Evolutionary conservation across 2,329 filamentous ascomycete genomes (phyloP).

Genomic region (Pseudogymnoascus sp.): DNA sequence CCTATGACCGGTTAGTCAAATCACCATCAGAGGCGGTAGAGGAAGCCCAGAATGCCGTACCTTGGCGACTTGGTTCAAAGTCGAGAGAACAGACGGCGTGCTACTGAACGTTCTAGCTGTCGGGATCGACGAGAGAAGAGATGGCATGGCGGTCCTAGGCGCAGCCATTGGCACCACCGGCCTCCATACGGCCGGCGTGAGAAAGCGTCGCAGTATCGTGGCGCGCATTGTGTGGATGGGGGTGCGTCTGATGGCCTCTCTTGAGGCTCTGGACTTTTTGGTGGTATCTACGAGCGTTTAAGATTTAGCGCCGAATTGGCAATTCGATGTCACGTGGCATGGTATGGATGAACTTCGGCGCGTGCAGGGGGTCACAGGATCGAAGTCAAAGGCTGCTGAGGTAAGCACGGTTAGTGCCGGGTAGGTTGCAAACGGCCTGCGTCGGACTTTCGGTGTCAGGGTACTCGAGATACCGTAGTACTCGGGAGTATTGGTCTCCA

Average conservation of each 20-base stretch:
- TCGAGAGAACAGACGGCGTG: constrained; percentile 24
- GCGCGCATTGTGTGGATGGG: constrained; percentile 6
- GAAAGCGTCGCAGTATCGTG: constrained; percentile 19
- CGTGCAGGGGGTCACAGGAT: background rate
- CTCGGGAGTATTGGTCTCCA: background rate
- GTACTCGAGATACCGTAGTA: background rate
- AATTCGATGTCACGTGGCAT: background rate
- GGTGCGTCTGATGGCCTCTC: background rate
- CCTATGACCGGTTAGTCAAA: constrained; percentile 28
- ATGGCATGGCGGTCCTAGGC: background rate
- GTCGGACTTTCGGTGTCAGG: background rate
- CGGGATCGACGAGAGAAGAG: constrained; percentile 10
- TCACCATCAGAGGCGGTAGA: background rate
- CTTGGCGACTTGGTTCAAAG: constrained; percentile 26
- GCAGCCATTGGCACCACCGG: constrained; percentile 10
- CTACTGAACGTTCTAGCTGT: constrained; percentile 23
- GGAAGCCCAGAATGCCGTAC: constrained; percentile 12
- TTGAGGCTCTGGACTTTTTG: constrained; percentile 9
- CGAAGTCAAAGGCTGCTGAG: background rate
- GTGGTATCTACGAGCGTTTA: background rate
- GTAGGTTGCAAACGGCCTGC: background rate
- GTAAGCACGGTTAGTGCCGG: background rate
- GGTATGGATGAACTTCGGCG: background rate
- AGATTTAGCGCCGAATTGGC: background rate
- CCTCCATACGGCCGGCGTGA: constrained; percentile 21